A percentile compares a stretch with the other conserved stretches of the same genome.
Evolutionary conservation across 352 stramenopile genomes (phyloP).

Genomic region (Pythium periplocum): DNA sequence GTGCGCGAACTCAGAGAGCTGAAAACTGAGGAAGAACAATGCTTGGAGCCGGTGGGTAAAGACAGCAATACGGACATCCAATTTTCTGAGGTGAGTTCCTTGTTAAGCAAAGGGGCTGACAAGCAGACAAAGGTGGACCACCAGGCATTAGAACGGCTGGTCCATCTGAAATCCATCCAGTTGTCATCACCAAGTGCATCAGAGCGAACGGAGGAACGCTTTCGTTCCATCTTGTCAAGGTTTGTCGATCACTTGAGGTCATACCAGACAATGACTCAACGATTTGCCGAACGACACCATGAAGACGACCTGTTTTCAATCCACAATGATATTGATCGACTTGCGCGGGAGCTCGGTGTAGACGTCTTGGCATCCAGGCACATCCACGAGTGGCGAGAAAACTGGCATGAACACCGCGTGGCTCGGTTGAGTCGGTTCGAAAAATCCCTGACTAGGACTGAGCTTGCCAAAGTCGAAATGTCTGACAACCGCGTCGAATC

Average conservation of each 20-base stretch:
- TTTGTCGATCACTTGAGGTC: neutral
- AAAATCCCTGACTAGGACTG: neutral
- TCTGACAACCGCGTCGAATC: neutral
- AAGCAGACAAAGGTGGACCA: neutral
- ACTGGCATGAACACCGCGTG: neutral
- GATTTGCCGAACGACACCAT: neutral
- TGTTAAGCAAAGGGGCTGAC: neutral
- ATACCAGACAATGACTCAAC: neutral
- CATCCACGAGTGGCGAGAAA: neutral
- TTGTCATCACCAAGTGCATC: neutral
- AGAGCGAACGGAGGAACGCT: neutral
- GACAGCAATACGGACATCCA: too few relatives aligned
- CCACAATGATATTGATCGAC: neutral
- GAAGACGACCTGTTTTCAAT: neutral
- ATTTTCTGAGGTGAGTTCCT: neutral
- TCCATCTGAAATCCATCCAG: neutral
- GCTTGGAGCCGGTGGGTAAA: neutral
- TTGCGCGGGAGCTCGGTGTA: neutral
- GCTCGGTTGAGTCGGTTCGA: neutral
- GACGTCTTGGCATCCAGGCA: neutral
- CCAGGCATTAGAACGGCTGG: neutral
- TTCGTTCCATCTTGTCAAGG: neutral
- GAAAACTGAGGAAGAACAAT: neutral
- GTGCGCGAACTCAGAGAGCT: constrained; percentile 1
- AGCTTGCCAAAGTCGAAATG: neutral